These are phyloP conservation scores for Ambrosia trifida DNA, from an alignment of 129 eudicot species.

Conservation along the genomic window DNA sequence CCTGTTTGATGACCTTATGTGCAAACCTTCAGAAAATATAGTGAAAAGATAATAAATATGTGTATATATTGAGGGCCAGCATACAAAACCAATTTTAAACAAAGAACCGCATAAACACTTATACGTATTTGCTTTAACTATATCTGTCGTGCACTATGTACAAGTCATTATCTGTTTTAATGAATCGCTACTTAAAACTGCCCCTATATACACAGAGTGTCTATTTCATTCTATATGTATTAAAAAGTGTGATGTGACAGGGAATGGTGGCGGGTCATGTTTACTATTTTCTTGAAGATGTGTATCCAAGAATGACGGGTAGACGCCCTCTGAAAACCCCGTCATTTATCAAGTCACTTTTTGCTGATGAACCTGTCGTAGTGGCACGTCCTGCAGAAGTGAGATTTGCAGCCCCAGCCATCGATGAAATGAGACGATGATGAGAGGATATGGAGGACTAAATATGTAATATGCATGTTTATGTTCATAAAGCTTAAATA, in stretches of 20 bases:
- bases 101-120: background rate
- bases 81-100: background rate
- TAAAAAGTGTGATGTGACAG: constrained; percentile 34
- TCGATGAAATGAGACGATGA: constrained; percentile 44
- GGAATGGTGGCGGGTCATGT: constrained; percentile 99
- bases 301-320: constrained; percentile 87
- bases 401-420: constrained; percentile 85
- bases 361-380: constrained; percentile 90
- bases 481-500: constrained; percentile 2
- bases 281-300: constrained; percentile 90
- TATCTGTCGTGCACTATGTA: background rate
- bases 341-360: constrained; percentile 56
- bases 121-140: background rate
- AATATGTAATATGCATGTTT: constrained; percentile 6
- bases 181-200: background rate
- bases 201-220: background rate
- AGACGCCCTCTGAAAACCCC: constrained; percentile 92
- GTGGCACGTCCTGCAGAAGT: constrained; percentile 73
- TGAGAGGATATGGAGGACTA: background rate
- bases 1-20: background rate
- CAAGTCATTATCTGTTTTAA: background rate
- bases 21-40: background rate
- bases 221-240: background rate
- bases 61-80: background rate
- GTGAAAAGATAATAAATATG: background rate